phyloP scores from a whole-genome alignment of 768 basidiomycete species.

The Phylloporus sp. region DNA sequence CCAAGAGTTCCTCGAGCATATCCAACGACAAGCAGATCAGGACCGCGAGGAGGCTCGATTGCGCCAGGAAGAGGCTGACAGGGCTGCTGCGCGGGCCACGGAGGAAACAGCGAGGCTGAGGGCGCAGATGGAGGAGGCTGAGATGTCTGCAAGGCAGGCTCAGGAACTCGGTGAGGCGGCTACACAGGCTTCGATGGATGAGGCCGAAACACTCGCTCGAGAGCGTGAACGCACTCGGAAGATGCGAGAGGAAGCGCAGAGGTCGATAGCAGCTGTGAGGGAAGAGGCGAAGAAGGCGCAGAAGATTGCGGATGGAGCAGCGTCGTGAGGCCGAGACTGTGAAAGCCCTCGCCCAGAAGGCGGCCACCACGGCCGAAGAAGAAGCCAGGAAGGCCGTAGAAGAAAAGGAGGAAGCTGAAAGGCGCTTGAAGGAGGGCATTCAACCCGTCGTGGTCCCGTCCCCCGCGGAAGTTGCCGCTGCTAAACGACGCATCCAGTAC shows the following conservation, averaged over 20 bases:
- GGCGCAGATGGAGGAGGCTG: constrained; percentile 6
- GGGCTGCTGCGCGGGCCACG: constrained; percentile 4
- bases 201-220: constrained; percentile 8
- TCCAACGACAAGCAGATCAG: constrained; percentile 5
- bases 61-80: constrained; percentile 7
- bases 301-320: constrained; percentile 14
- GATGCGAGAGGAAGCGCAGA: constrained; percentile 16
- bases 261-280: constrained; percentile 6
- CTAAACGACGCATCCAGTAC: constrained; percentile 21
- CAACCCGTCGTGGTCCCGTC: constrained; percentile 20
- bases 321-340: constrained; percentile 14
- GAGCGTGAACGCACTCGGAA: constrained; percentile 8
- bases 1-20: background rate
- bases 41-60: background rate
- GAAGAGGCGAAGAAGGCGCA: constrained; percentile 13
- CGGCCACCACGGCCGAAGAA: constrained; percentile 11
- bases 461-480: constrained; percentile 6
- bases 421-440: constrained; percentile 17
- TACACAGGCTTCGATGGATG: constrained; percentile 11
- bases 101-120: constrained; percentile 7
- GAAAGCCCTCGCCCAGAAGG: constrained; percentile 15
- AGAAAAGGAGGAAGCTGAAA: constrained; percentile 18
- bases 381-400: constrained; percentile 12
- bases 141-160: background rate
- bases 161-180: constrained; percentile 11